phyloP scores from a whole-genome alignment of 441 rosid genomes.

The Arabidopsis lyrata region DNA sequence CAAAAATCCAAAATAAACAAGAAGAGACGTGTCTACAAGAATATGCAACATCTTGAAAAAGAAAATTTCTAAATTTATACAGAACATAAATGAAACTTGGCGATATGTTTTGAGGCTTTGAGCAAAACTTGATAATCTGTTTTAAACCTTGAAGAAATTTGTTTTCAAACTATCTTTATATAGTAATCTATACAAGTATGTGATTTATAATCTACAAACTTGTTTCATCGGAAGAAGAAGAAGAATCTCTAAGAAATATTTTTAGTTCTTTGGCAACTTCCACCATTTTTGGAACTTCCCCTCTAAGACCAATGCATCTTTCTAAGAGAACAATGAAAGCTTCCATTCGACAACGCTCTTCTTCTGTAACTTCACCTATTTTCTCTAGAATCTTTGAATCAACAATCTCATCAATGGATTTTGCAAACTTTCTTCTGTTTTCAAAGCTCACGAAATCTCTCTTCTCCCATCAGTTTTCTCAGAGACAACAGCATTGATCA shows the following conservation, averaged over 20 bases:
- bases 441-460: background rate
- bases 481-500: background rate
- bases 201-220: too few relatives aligned
- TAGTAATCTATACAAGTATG: too few relatives aligned
- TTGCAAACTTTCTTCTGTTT: background rate
- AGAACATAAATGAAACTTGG: background rate
- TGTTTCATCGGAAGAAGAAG: background rate
- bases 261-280: constrained; percentile 19
- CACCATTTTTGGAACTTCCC: constrained; percentile 31
- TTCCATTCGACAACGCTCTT: constrained; percentile 18
- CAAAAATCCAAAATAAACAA: background rate
- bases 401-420: background rate
- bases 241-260: background rate
- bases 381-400: constrained; percentile 12
- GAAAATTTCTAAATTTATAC: background rate
- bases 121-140: too few relatives aligned
- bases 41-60: background rate
- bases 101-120: background rate
- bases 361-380: constrained; percentile 6
- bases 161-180: too few relatives aligned
- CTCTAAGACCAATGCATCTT: constrained; percentile 35
- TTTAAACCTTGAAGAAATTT: too few relatives aligned
- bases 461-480: constrained; percentile 45
- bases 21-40: background rate
- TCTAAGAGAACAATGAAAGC: constrained; percentile 24